Evolutionary conservation across 2,329 filamentous ascomycete species (phyloP), one percentile per base, ranked within the genome.

Genomic region (Neonectria sp.): DNA sequence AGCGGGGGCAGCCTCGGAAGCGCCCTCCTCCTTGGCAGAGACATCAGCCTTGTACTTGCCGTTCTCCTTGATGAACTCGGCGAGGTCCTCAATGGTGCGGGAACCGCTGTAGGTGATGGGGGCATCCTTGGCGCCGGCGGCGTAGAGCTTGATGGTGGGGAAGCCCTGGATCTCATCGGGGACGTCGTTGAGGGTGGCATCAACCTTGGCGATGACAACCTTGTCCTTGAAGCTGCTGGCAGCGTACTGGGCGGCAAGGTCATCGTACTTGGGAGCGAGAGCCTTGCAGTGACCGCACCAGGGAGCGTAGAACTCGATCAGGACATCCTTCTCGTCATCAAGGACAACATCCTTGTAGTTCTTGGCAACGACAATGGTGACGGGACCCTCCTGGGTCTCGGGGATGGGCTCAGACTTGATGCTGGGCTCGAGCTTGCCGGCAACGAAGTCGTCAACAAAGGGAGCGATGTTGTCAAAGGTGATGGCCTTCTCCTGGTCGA

Each of bases 251-350:
- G 87, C 83, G 63, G 90, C 96, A 67, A 99, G 93, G 82, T 98
- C 94, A 71, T 99, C 96, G 83, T 98, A 99, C 83, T 97, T 92
- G 78, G 96, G 96, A 64, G 96, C 95, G 70, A 99, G 92, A 83
- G 91, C 95, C 90, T 98, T 98, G 94, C 96, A 99, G 90, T 99
- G 96, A 76, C 96, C 96, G 82, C 96, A 99, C 96, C 96, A 99
- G 72, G 96, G 96, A 67, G 96, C 96, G 86, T 99, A 99, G 87
- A 97, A 98, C 88, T 99, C 96, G 72, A 99, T 85, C 74, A 99
- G 90, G 67, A 99, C 96, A 83, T 99, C 96, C 92, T 98, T 98
- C 80, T 92, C 88, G 82, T 97, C 92, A 80, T 99, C 92, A 63
- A 98, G 89, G 78, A 99, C 95, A 74, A 98, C 85, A 8, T 97